Percentiles rank a stretch among this genome's conserved stretches.
These are phyloP conservation scores for Collariella sp. DNA, from an alignment of 495 filamentous ascomycete genomes.

Conservation along the genomic window DNA sequence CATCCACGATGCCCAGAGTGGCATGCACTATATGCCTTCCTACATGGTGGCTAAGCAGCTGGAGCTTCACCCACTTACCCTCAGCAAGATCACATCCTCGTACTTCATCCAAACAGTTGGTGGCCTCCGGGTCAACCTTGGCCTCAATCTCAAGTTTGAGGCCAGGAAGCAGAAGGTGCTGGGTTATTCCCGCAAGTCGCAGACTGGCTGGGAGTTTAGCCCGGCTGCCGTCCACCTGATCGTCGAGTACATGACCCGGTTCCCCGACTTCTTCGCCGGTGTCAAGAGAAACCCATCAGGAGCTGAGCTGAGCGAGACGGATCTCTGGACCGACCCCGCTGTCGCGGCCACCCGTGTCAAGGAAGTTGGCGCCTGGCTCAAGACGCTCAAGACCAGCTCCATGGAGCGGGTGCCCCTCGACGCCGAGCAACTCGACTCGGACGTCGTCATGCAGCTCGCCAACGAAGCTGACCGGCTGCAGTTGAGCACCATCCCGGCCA, in stretches of 20 bases:
- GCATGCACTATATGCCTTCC: constrained; percentile 72
- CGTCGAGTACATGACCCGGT: constrained; percentile 79
- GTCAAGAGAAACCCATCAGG: constrained; percentile 57
- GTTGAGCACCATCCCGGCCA: constrained; percentile 36
- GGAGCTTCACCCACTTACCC: constrained; percentile 69
- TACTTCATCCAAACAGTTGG: constrained; percentile 77
- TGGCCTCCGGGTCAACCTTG: constrained; percentile 70
- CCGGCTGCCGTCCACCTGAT: constrained; percentile 72
- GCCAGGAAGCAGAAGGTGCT: constrained; percentile 90
- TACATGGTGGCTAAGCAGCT: constrained; percentile 77
- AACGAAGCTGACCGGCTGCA: constrained; percentile 55
- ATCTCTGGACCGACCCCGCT: constrained; percentile 71
- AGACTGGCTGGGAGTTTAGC: constrained; percentile 91
- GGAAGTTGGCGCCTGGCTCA: constrained; percentile 88
- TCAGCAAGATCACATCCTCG: constrained; percentile 92
- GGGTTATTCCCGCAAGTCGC: constrained; percentile 80
- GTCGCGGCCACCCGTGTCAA: constrained; percentile 59
- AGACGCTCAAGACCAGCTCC: constrained; percentile 75
- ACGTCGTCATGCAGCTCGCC: constrained; percentile 76
- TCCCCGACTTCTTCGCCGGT: constrained; percentile 88
- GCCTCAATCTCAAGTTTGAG: constrained; percentile 95
- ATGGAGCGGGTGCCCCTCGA: constrained; percentile 92
- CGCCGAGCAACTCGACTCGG: constrained; percentile 89
- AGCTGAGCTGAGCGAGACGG: constrained; percentile 52
- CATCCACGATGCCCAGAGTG: constrained; percentile 54